Evolutionary conservation across 1,284 basidiomycete genomes (phyloP).

Genomic region (Heliocybe sulcata): DNA sequence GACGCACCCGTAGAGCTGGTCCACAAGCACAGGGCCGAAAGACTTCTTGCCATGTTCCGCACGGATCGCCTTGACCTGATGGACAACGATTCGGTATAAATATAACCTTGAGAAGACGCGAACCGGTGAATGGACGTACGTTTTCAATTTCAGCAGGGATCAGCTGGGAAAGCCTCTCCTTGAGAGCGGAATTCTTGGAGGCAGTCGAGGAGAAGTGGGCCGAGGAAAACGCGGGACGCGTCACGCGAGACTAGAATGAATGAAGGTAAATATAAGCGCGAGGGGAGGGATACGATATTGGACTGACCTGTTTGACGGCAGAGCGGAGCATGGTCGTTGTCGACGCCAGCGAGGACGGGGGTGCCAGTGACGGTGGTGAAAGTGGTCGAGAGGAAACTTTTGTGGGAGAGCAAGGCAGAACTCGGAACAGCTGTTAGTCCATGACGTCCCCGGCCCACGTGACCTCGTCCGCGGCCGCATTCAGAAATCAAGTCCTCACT

Average conservation of each 20-base stretch:
- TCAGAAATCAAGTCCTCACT: conserved; percentile 2
- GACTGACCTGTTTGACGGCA: conserved; percentile 40
- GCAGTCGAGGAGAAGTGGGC: conserved; percentile 61
- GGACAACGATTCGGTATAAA: conserved; percentile 8
- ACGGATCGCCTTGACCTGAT: conserved; percentile 77
- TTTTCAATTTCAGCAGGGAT: conserved; percentile 87
- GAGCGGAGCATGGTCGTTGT: conserved; percentile 29
- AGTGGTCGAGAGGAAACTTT: conserved; percentile 9
- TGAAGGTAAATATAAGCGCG: conserved; percentile 1
- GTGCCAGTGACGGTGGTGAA: conserved; percentile 11
- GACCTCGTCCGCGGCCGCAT: conserved; percentile 4
- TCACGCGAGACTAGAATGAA: conserved; percentile 23
- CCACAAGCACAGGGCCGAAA: conserved; percentile 86
- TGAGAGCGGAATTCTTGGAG: conserved; percentile 70
- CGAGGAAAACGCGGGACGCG: conserved; percentile 33
- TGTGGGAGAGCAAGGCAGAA: conserved; percentile 5
- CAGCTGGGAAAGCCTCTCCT: conserved; percentile 86
- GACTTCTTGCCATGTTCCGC: conserved; percentile 83
- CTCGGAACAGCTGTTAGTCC: not conserved
- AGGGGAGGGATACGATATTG: conserved; percentile 2
- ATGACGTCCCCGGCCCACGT: conserved; percentile 5
- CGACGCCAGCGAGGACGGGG: conserved; percentile 3
- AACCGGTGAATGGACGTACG: conserved; percentile 30
- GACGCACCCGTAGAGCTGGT: conserved; percentile 81
- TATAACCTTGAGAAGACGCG: conserved; percentile 6